These are phyloP conservation scores for Claviceps fusiformis DNA, from an alignment of 2,329 filamentous ascomycete genomes.

Conservation along the genomic window DNA sequence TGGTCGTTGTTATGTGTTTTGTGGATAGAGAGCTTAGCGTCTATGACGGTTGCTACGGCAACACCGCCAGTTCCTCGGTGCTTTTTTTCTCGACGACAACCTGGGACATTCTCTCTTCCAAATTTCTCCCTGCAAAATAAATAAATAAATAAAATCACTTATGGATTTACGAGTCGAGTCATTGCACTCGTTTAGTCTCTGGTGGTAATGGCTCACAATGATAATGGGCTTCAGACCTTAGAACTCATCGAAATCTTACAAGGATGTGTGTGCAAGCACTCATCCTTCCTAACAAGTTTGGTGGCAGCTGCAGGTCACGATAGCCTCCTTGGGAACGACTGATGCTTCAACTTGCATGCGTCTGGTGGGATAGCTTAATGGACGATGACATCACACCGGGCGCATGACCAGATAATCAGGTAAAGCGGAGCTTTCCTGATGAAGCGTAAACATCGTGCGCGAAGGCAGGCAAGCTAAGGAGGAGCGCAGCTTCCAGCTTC, in stretches of 20 bases:
- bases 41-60: neutral
- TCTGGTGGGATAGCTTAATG: too few species aligned
- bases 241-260: neutral
- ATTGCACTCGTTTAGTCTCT: neutral
- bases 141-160: neutral
- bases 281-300: too few species aligned
- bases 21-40: neutral
- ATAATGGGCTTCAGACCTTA: neutral
- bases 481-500: too few species aligned
- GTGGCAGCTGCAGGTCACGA: too few species aligned
- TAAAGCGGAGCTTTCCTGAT: too few species aligned
- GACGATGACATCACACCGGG: neutral
- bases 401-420: too few species aligned
- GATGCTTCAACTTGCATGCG: too few species aligned
- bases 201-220: neutral
- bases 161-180: neutral
- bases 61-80: neutral
- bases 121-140: too few species aligned
- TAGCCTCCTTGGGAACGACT: too few species aligned
- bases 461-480: too few species aligned
- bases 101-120: too few species aligned
- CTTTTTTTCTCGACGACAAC: neutral
- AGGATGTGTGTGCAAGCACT: neutral
- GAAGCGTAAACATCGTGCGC: too few species aligned
- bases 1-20: neutral